These are phyloP conservation scores for Schizosaccharomyces lindneri DNA, from an alignment of 805 yeast species.

Conservation along the genomic window DNA sequence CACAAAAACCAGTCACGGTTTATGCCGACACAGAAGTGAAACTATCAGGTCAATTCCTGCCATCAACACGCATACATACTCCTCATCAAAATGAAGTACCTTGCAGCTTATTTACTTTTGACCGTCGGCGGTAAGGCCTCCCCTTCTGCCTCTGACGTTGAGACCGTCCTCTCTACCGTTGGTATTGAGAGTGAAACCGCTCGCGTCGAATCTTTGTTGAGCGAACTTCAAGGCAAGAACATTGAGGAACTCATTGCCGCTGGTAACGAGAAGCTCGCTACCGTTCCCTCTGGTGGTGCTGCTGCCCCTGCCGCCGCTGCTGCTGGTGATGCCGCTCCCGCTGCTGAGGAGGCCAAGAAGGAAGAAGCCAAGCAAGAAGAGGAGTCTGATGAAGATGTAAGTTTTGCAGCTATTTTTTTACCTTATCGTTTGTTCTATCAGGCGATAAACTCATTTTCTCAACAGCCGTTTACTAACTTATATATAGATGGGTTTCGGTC, in stretches of 20 bases:
- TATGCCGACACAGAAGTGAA: no score
- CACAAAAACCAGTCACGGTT: neutral
- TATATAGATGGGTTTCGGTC: conserved; percentile 38
- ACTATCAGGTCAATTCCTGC: neutral
- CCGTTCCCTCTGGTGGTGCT: conserved; percentile 96
- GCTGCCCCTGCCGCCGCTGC: conserved; percentile 59
- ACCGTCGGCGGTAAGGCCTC: conserved; percentile 89
- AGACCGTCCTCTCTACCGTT: conserved; percentile 72
- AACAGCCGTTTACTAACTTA: neutral
- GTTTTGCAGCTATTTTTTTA: neutral
- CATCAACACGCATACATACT: neutral
- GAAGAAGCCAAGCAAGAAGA: conserved; percentile 28
- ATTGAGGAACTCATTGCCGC: conserved; percentile 54
- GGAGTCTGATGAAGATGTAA: conserved; percentile 38
- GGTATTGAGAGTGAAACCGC: conserved; percentile 88
- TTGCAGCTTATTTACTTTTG: conserved; percentile 97
- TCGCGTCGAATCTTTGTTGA: conserved; percentile 53
- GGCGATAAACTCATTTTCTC: neutral
- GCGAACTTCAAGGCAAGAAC: conserved; percentile 83
- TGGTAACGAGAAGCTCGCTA: conserved; percentile 89
- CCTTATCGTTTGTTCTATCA: neutral
- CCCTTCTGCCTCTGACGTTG: conserved; percentile 83
- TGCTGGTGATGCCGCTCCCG: conserved; percentile 38
- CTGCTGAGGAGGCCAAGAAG: conserved; percentile 33
- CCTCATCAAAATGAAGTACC: conserved; percentile 51